Conservation (phyloP, 1,284 basidiomycete genomes). For the Sanghuangporus sanghuang region DNA sequence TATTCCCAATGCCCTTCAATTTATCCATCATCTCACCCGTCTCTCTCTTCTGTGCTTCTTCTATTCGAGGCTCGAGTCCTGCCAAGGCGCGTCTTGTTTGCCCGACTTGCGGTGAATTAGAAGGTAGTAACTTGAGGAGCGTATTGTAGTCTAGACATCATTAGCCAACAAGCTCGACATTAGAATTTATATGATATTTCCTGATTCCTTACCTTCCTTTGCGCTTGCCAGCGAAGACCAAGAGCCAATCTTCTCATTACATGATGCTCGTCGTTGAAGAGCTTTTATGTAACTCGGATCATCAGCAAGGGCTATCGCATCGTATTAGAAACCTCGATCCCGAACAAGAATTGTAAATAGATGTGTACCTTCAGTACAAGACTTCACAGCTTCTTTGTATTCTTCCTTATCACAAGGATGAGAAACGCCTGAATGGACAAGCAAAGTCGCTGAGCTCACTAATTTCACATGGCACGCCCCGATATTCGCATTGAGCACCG, state of each 20-base stretch:
- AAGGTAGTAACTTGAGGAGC: slow-evolving; percentile 59
- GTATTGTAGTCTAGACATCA: slow-evolving; percentile 64
- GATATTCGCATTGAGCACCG: slow-evolving; percentile 74
- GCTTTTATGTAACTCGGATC: slow-evolving; percentile 86
- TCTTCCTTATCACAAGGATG: slow-evolving; percentile 46
- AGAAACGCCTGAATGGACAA: neutral
- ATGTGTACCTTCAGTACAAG: slow-evolving; percentile 64
- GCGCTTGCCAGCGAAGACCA: slow-evolving; percentile 82
- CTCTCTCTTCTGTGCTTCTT: slow-evolving; percentile 79
- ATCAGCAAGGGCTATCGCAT: slow-evolving; percentile 68
- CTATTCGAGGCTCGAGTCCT: slow-evolving; percentile 59
- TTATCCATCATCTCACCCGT: slow-evolving; percentile 92
- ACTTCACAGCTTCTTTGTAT: slow-evolving; percentile 68
- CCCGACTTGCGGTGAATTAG: slow-evolving; percentile 45
- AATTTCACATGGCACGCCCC: slow-evolving; percentile 76
- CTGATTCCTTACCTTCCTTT: slow-evolving; percentile 64
- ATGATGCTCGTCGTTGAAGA: slow-evolving; percentile 79
- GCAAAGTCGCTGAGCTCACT: slow-evolving; percentile 36
- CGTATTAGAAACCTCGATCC: slow-evolving; percentile 4
- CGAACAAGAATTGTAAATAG: neutral
- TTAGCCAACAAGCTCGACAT: neutral
- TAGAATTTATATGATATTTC: neutral
- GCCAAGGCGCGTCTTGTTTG: slow-evolving; percentile 47
- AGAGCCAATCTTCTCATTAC: slow-evolving; percentile 75
- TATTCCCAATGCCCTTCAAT: slow-evolving; percentile 90